Evolutionary conservation across 768 basidiomycete species (phyloP).

Genomic region (Hericium coralloides): DNA sequence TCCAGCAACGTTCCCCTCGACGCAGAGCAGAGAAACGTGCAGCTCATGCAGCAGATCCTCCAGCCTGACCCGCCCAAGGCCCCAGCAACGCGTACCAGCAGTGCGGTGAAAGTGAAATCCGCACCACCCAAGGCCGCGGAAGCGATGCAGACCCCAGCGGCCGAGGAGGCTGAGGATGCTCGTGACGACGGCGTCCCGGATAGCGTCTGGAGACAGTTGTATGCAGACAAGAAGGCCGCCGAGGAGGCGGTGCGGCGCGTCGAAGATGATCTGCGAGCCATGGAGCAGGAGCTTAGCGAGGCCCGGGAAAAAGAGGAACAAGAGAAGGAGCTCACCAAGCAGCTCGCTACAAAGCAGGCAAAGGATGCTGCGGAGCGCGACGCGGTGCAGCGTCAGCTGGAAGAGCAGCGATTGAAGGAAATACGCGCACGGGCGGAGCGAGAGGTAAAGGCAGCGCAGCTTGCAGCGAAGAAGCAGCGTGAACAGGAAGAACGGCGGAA

Average conservation of each 20-base stretch:
- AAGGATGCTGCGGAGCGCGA: slow-evolving; percentile 15
- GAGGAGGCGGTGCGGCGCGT: slow-evolving; percentile 18
- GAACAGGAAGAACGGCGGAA: slow-evolving; percentile 23
- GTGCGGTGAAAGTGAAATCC: neutral
- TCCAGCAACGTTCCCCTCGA: neutral
- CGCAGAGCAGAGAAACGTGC: neutral
- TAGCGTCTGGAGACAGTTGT: slow-evolving; percentile 40
- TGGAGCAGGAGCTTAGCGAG: slow-evolving; percentile 11
- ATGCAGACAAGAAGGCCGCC: slow-evolving; percentile 28
- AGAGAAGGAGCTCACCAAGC: slow-evolving; percentile 14
- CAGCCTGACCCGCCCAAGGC: neutral
- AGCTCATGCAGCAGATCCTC: neutral
- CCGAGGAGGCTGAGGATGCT: neutral
- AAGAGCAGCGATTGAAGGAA: slow-evolving; percentile 22
- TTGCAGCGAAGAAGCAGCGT: slow-evolving; percentile 23
- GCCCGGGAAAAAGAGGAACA: slow-evolving; percentile 13
- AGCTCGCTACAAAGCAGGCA: slow-evolving; percentile 16
- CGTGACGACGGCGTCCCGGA: slow-evolving; percentile 48
- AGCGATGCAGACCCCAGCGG: neutral
- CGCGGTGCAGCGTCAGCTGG: slow-evolving; percentile 18
- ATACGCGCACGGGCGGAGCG: slow-evolving; percentile 16
- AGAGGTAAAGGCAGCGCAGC: slow-evolving; percentile 18
- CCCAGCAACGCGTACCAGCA: neutral
- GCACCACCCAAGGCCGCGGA: neutral
- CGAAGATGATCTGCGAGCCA: slow-evolving; percentile 13